Evolutionary conservation across 148 eudicot species (phyloP), one percentile per base, ranked within the genome.

Genomic region (Persicaria tinctoria): DNA sequence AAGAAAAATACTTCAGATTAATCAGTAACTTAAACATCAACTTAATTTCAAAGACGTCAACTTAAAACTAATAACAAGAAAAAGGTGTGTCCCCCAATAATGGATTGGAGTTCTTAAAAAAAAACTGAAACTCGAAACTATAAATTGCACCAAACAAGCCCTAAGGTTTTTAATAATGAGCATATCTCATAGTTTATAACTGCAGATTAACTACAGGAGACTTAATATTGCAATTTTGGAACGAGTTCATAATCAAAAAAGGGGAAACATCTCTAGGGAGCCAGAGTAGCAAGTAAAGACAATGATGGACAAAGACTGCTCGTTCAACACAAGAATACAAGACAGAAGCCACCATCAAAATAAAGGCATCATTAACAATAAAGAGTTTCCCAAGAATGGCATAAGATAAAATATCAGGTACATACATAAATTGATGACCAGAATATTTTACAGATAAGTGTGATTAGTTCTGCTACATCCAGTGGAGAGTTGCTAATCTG

Each of bases 401-500:
- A 59, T 5, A 70, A 72, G 63, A 63, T 16, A 5, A 23, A 17
- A 45, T 5, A 70, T 4, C 38, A 70, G 68, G 73, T 68, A 83
- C 99, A 74, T 89, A 95, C 99, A 83, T 95, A 95, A 54, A 95
- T 90, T 38, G 96, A 92, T 57, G 99, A 95, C 97, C 97, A 95
- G 80, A 95, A 95, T 79, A 95, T 95, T 83, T 95, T 95, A 85
- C 96, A 92, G 72, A 95, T 90, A 63, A 95, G 99, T 83, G 92
- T 95, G 76, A 95, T 90, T 78, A 95, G 84, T 68, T 90, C 97
- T 46, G 97, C 97, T 72, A 92, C 91, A 77, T 95, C 97, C 55
- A 90, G 76, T n/a, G 97, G 74, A 78, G 99, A 92, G 76, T 85
- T 85, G 64, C 80, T 79, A 71, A 92, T 84, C 84, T 89, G 97